Percentiles rank a stretch among this genome's conserved stretches.
These are phyloP conservation scores for Cokeromyces recurvatus DNA, from an alignment of 371 early-diverging fungal genomes.

Conservation along the genomic window DNA sequence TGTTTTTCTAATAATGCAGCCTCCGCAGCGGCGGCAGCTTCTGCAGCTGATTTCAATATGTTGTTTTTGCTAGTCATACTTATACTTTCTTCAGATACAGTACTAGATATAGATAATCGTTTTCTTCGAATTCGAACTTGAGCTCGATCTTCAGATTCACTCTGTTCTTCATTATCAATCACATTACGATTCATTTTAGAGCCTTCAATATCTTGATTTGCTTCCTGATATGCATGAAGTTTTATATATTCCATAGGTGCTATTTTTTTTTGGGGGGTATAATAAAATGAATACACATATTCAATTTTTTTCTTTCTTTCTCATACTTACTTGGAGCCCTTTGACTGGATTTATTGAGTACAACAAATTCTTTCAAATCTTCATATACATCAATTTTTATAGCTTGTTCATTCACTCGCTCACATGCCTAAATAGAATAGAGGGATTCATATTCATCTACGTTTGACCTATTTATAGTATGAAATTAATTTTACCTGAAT, in stretches of 20 bases:
- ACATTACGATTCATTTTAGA: background rate
- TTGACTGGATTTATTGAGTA: slow-evolving; percentile 11
- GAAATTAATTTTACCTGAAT: slow-evolving; percentile 6
- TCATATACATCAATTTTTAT: slow-evolving; percentile 1
- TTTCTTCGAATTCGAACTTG: background rate
- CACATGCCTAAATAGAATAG: slow-evolving; percentile 10
- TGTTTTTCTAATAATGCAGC: background rate
- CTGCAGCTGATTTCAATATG: background rate
- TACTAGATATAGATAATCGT: background rate
- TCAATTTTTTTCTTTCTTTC: background rate
- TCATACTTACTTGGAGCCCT: slow-evolving; percentile 14
- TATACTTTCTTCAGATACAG: background rate
- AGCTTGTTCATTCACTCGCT: slow-evolving; percentile 8
- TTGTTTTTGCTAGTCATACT: background rate
- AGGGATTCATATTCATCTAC: no score
- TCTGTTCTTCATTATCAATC: slow-evolving; percentile 12
- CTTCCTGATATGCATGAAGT: slow-evolving; percentile 15
- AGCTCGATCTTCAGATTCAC: slow-evolving; percentile 8
- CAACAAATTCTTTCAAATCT: slow-evolving; percentile 15
- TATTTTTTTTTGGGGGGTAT: no score
- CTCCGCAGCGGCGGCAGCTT: background rate
- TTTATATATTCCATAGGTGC: slow-evolving; percentile 19
- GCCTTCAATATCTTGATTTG: slow-evolving; percentile 3
- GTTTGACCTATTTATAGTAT: no score
- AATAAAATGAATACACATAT: background rate